Conservation (phyloP, 148 eudicot species). For the Rhododendron henanense region DNA sequence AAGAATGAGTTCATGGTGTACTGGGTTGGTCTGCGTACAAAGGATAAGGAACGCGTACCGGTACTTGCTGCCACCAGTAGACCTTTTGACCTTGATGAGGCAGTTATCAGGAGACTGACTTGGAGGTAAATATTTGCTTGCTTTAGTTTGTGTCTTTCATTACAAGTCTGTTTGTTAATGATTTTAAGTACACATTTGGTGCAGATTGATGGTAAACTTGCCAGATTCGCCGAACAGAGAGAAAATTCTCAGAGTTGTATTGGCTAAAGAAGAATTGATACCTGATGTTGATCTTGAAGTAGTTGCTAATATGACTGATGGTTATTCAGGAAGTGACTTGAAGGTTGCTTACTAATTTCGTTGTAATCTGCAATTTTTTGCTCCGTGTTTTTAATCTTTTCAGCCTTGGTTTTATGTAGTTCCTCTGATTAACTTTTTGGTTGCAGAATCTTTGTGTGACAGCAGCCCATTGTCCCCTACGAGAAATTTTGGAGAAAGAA, state of each 20-base stretch:
- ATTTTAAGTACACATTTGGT: constrained; percentile 7
- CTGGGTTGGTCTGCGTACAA: constrained; percentile 95
- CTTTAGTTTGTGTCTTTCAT: not conserved
- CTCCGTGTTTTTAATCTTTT: not conserved
- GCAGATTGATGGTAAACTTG: constrained; percentile 92
- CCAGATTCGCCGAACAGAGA: constrained; percentile 81
- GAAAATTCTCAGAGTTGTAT: constrained; percentile 72
- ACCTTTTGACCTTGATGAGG: constrained; percentile 97
- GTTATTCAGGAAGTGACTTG: constrained; percentile 93
- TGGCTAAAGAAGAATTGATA: constrained; percentile 80
- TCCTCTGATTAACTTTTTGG: constrained; percentile 5
- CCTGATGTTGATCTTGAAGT: constrained; percentile 63
- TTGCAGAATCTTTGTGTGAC: constrained; percentile 87
- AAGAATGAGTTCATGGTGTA: constrained; percentile 97
- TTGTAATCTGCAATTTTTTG: not conserved
- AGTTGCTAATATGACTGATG: constrained; percentile 84
- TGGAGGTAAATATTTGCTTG: constrained; percentile 44
- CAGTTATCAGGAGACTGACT: constrained; percentile 90
- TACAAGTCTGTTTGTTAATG: not conserved
- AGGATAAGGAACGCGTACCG: constrained; percentile 86
- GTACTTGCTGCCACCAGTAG: constrained; percentile 95
- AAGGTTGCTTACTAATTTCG: constrained; percentile 45
- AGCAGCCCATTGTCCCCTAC: constrained; percentile 90
- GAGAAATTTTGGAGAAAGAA: constrained; percentile 86
- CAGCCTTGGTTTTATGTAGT: too few relatives aligned